Conservation (phyloP, 2,329 filamentous ascomycete species). For the Neopestalotiopsis sp. region DNA sequence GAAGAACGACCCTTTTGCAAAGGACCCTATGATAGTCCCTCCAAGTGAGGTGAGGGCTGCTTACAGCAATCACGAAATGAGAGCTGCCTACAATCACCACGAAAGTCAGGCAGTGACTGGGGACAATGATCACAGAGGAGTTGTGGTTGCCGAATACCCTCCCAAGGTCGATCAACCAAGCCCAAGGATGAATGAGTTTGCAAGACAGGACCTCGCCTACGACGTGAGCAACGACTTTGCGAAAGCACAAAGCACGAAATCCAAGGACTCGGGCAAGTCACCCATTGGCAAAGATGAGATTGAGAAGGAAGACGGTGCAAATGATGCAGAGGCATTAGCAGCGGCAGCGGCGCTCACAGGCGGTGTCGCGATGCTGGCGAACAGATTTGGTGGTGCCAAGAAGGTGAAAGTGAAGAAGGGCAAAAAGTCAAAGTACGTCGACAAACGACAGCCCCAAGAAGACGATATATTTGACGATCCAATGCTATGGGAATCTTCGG, state of each 20-base stretch:
- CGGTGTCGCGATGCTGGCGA: slow-evolving; percentile 41
- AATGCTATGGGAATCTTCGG: slow-evolving; percentile 49
- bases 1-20: slow-evolving; percentile 17
- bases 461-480: slow-evolving; percentile 53
- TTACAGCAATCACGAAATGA: slow-evolving; percentile 23
- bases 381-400: slow-evolving; percentile 40
- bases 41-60: slow-evolving; percentile 25
- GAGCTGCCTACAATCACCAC: slow-evolving; percentile 25
- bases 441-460: slow-evolving; percentile 43
- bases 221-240: slow-evolving; percentile 32
- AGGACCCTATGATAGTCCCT: slow-evolving; percentile 22
- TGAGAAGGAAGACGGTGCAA: slow-evolving; percentile 18
- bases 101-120: slow-evolving; percentile 16
- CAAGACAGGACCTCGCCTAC: slow-evolving; percentile 22
- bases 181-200: slow-evolving; percentile 16
- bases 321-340: slow-evolving; percentile 26
- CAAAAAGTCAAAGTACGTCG: slow-evolving; percentile 44
- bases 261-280: slow-evolving; percentile 16
- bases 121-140: neutral
- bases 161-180: slow-evolving; percentile 18
- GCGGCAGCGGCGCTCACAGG: slow-evolving; percentile 31
- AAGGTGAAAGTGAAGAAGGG: slow-evolving; percentile 40
- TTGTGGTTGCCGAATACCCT: slow-evolving; percentile 5
- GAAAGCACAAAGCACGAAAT: slow-evolving; percentile 23
- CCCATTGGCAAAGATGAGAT: slow-evolving; percentile 19